Base-by-base conservation (phyloP, 768 basidiomycete species). In the Suillus alpinus region DNA sequence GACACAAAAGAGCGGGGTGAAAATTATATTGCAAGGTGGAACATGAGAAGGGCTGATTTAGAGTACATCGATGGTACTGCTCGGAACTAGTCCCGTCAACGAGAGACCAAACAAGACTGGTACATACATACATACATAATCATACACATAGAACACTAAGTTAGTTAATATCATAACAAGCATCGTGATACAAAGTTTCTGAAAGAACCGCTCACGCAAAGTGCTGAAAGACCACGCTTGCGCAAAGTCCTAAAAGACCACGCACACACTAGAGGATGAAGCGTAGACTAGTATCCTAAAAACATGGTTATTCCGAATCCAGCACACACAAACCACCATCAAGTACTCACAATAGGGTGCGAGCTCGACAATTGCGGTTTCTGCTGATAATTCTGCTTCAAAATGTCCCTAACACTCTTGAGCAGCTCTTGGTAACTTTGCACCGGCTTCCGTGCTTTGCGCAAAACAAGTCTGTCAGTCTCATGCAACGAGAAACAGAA, bases 321-420 rank as follows among this genome's bases (percentile, higher is more conserved):
- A 13, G 12, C 16, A 14, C 26, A 29, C 58, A 23, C 18, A 34
- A n/a, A 40, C n/a, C 9, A 5, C 26, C 26, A 26, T 26, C 18
- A 26, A 16, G 18, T 34, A 63, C 78, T 56, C 37, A 82, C 89
- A 57, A 91, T 86, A 14, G 76, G 82, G 66, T 91, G 89, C 8
- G 89, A 89, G 62, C 86, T 88, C 7, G 87, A 87, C 13, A 92
- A 69, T 69, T 91, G 90, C 4, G 88, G 86, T 63, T 82, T 87
- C 78, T 92, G 89, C 65, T 80, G 83, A 69, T 81, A 92, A 61
- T 82, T 77, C 23, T 83, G 81, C 55, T 80, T 75, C 29, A 91
- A 69, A 61, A 90, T 83, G 23, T 73, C 72, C 83, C 89, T 81
- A 39, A 91, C 62, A 36, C 81, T 81, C 37, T 67, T 71, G 39